Base-by-base conservation (phyloP, 441 rosid genomes). In the Biscutella laevigata region DNA sequence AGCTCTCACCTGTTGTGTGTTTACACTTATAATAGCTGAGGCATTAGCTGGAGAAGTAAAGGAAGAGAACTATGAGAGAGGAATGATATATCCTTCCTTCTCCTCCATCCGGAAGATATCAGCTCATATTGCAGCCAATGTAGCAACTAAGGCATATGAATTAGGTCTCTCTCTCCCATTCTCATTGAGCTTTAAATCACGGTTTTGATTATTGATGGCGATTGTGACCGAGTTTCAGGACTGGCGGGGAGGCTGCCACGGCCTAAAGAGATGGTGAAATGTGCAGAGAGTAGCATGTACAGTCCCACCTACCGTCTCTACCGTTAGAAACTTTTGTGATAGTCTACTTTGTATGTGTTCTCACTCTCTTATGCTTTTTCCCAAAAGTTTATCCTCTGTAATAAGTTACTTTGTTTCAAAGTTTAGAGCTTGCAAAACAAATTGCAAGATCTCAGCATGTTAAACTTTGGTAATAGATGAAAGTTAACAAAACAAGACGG, bases 261-360 rank as follows among this genome's bases (percentile, higher is more conserved):
- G 20, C 90, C 90, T 1, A 65, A 43, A 32, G 52, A 80, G 56
- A 79, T 83, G 7, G 25, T 76, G 20, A 74, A 80, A 68, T 78
- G 66, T 64, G 90, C 86, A 0, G 84, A 83, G 76, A 78, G 81
- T 55, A 74, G 81, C 77, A 80, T 83, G 90, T 83, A 83, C 62
- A 69, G 72, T 34, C 90, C 86, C 3, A 12, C 71, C 15, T 83
- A 83, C 50, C 71, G 90, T 42, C 57, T 7, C 27, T 83, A 72
- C 54, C 77, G 90, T 15, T 82, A 40, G 17, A 30, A 36, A 22
- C 40, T 34, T 17, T n/a, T n/a, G n/a, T n/a, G n/a, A 3, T 13
- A 21, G 10, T 14, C 17, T 52, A 15, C 29, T 24, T 46, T 38
- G 17, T 63, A 21, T 48, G 58, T 8, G 21, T 37, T 34, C 11